phyloP scores from a whole-genome alignment of 129 eudicot species.

The Flaveria ramosissima region DNA sequence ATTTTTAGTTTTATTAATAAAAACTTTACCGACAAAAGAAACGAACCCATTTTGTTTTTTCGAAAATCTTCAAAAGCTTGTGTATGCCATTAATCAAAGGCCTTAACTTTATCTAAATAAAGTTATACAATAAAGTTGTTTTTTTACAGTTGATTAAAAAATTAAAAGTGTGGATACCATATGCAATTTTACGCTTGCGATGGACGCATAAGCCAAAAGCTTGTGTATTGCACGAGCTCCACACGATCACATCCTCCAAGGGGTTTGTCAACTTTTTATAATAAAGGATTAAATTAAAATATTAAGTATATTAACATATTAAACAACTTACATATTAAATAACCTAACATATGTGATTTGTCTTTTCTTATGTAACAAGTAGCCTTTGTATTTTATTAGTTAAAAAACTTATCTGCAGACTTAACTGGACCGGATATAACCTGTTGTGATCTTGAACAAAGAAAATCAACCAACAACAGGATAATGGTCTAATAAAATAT shows the following conservation, averaged over 20 bases:
- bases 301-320: not conserved
- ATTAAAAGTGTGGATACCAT: conserved; percentile 9
- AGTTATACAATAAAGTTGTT: not conserved
- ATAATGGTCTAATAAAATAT: not conserved
- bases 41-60: too few species aligned
- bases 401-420: too few species aligned
- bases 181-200: not conserved
- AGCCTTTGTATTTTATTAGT: not conserved
- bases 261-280: conserved; percentile 1
- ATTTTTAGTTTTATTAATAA: too few species aligned
- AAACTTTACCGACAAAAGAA: too few species aligned
- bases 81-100: too few species aligned
- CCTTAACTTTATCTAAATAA: too few species aligned
- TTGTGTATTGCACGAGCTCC: conserved; percentile 19
- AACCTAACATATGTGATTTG: not conserved
- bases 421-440: too few species aligned
- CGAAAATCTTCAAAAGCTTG: too few species aligned
- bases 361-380: not conserved
- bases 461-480: too few species aligned
- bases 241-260: not conserved
- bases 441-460: too few species aligned
- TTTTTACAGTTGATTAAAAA: not conserved
- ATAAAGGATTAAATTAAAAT: too few species aligned
- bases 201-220: not conserved
- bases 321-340: not conserved